phyloP scores from a whole-genome alignment of 1,284 basidiomycete genomes.

The Ganoderma lucidum region DNA sequence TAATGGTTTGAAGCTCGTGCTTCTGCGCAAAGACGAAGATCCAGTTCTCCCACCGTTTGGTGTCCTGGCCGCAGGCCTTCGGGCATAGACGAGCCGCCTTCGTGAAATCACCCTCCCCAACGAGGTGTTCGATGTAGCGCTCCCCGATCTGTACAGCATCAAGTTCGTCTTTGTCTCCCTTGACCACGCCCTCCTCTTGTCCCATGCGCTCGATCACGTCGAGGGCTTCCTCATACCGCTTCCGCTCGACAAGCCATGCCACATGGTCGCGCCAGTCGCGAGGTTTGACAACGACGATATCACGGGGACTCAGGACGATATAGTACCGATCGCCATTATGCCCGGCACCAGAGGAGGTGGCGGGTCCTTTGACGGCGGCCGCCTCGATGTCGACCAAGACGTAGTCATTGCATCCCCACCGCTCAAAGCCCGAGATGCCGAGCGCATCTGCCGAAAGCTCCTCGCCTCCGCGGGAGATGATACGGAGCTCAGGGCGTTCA shows the following conservation, averaged over 20 bases:
- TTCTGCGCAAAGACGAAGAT: slow-evolving; percentile 92
- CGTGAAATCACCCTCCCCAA: slow-evolving; percentile 74
- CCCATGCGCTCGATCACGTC: slow-evolving; percentile 75
- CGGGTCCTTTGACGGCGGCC: slow-evolving; percentile 14
- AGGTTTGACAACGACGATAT: slow-evolving; percentile 86
- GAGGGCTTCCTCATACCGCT: slow-evolving; percentile 90
- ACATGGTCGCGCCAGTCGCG: slow-evolving; percentile 93
- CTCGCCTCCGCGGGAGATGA: slow-evolving; percentile 90
- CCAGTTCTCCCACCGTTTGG: slow-evolving; percentile 93
- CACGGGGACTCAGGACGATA: slow-evolving; percentile 87
- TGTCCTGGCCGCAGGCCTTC: slow-evolving; percentile 85
- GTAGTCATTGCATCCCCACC: slow-evolving; percentile 96
- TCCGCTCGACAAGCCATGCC: slow-evolving; percentile 89
- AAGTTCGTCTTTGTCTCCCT: slow-evolving; percentile 49
- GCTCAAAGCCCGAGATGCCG: slow-evolving; percentile 79
- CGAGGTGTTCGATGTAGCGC: slow-evolving; percentile 84
- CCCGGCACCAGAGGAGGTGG: slow-evolving; percentile 32
- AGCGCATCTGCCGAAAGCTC: slow-evolving; percentile 91
- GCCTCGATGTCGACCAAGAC: slow-evolving; percentile 60
- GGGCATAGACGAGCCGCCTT: slow-evolving; percentile 90
- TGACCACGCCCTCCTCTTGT: slow-evolving; percentile 43
- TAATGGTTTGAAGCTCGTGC: slow-evolving; percentile 85
- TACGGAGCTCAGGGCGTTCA: slow-evolving; percentile 91
- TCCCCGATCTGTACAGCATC: slow-evolving; percentile 84
- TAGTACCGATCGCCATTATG: slow-evolving; percentile 58